These are phyloP conservation scores for Kalmusia sp. DNA, from an alignment of 2,329 filamentous ascomycete genomes.

Conservation along the genomic window DNA sequence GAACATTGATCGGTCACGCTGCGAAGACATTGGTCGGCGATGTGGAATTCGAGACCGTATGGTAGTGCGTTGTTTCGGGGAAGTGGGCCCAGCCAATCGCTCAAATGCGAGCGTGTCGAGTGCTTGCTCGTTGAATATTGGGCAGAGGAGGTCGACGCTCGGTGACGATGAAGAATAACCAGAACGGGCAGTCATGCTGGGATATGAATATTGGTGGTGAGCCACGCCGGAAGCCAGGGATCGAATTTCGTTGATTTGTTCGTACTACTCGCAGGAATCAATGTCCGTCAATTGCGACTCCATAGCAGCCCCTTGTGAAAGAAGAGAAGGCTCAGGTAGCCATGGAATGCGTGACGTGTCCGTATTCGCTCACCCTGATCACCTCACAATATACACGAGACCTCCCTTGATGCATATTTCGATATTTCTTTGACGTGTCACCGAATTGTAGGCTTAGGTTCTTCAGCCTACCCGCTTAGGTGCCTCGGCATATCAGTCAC, in stretches of 20 bases:
- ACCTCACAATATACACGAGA: no score
- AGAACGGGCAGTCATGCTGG: not conserved
- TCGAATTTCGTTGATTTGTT: conserved; percentile 37
- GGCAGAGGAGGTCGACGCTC: not conserved
- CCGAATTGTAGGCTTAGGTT: no score
- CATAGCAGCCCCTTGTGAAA: conserved; percentile 32
- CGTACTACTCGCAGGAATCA: conserved; percentile 35
- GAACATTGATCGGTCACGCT: not conserved
- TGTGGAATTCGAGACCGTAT: not conserved
- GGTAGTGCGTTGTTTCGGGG: not conserved
- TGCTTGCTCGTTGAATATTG: not conserved
- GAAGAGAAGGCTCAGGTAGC: conserved; percentile 36
- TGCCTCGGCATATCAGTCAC: no score
- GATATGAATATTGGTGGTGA: not conserved
- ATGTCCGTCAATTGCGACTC: conserved; percentile 43
- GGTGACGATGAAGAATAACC: not conserved
- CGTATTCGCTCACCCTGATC: conserved; percentile 31
- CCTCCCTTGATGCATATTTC: no score
- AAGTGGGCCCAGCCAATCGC: not conserved
- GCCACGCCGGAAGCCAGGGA: conserved; percentile 7
- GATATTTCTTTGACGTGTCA: no score
- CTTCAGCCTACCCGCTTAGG: no score
- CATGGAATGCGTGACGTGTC: conserved; percentile 36
- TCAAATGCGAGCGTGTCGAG: not conserved
- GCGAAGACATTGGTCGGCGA: not conserved